Evolutionary conservation across 768 basidiomycete genomes (phyloP).

Genomic region (Peribolospora baueri): DNA sequence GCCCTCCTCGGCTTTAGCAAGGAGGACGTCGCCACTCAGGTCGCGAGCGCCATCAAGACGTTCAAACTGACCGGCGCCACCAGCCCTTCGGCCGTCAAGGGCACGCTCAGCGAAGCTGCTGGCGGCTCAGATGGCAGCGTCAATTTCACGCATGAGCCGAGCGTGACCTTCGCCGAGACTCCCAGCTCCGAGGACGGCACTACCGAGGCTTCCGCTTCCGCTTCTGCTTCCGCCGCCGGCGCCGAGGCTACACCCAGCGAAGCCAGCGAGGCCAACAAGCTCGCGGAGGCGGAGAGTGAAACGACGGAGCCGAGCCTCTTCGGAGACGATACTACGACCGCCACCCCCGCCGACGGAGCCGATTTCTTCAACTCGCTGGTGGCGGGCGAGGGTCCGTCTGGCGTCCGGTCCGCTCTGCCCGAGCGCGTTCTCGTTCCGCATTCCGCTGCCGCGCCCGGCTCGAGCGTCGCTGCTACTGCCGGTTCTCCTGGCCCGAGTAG

Average conservation of each 20-base stretch:
- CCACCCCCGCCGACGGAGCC: slow-evolving; percentile 29
- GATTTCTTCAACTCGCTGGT: slow-evolving; percentile 79
- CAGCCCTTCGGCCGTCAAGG: slow-evolving; percentile 1
- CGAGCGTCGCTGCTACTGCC: slow-evolving; percentile 79
- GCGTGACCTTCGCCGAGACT: slow-evolving; percentile 65
- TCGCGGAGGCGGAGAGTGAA: slow-evolving; percentile 28
- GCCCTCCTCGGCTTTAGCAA: slow-evolving; percentile 80
- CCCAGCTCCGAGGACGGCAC: slow-evolving; percentile 13
- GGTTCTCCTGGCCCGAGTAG: slow-evolving; percentile 66
- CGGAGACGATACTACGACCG: slow-evolving; percentile 39
- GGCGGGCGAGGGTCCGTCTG: slow-evolving; percentile 25
- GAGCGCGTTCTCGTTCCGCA: slow-evolving; percentile 43
- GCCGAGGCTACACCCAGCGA: slow-evolving; percentile 43
- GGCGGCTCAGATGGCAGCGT: slow-evolving; percentile 1
- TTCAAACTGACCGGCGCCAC: slow-evolving; percentile 25
- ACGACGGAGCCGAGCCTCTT: slow-evolving; percentile 61
- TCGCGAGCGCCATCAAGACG: slow-evolving; percentile 56
- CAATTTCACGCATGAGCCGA: slow-evolving; percentile 33
- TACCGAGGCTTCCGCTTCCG: slow-evolving; percentile 22
- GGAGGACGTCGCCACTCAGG: slow-evolving; percentile 48
- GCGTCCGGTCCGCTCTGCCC: slow-evolving; percentile 19
- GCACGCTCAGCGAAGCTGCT: not conserved
- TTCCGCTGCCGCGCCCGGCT: slow-evolving; percentile 30
- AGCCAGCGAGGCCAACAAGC: slow-evolving; percentile 23
- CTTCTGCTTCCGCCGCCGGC: slow-evolving; percentile 24